Percentiles rank a stretch among this genome's conserved stretches.
Conservation (phyloP, 345 rosid genomes). For the Xanthoceras sorbifolium region DNA sequence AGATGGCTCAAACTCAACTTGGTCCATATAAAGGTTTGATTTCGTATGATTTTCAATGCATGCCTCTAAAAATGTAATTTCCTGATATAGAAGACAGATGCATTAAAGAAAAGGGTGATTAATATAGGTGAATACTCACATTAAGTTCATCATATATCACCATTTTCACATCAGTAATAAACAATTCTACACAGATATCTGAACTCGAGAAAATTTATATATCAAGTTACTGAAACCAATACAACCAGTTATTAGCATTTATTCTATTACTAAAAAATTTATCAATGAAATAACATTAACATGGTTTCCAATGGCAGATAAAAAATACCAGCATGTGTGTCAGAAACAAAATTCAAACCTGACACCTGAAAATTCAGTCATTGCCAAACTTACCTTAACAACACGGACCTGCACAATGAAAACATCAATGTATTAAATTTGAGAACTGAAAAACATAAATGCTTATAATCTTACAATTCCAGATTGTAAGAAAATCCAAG, state of each 20-base stretch:
- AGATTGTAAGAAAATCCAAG: too few species aligned
- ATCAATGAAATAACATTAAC: neutral
- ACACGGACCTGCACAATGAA: conserved; percentile 74
- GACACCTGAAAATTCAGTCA: conserved; percentile 33
- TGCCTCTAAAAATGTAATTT: conserved; percentile 83
- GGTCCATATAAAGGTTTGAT: conserved; percentile 90
- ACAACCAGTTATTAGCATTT: too few species aligned
- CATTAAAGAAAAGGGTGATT: neutral
- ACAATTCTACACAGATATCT: neutral
- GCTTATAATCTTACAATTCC: too few species aligned
- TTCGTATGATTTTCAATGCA: conserved; percentile 96
- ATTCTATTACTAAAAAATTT: too few species aligned
- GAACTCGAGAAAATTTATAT: too few species aligned
- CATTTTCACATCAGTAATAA: neutral
- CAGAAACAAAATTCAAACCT: conserved; percentile 22
- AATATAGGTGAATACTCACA: neutral
- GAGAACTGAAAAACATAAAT: too few species aligned
- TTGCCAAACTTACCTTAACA: conserved; percentile 71
- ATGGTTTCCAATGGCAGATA: neutral
- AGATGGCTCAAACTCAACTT: conserved; percentile 98
- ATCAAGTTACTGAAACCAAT: too few species aligned
- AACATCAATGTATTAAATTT: neutral
- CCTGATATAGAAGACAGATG: conserved; percentile 51
- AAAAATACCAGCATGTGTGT: neutral
- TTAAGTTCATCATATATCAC: neutral